Percentiles rank a stretch among this genome's conserved stretches.
These are phyloP conservation scores for Gloeophyllum trabeum DNA, from an alignment of 768 basidiomycete species.

Conservation along the genomic window DNA sequence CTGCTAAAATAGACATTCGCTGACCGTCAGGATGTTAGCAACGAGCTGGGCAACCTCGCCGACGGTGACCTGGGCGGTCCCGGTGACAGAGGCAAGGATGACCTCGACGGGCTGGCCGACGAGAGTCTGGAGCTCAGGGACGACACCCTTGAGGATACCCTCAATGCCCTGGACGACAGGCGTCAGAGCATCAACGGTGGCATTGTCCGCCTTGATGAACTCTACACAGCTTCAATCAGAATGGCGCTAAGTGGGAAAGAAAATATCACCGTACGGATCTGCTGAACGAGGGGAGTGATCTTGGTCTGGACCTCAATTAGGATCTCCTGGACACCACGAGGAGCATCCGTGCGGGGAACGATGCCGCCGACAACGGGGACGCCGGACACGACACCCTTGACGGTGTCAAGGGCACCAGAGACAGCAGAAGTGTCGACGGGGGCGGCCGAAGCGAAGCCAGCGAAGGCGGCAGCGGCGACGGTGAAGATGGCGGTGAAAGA, in stretches of 20 bases:
- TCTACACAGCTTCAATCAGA: conserved; percentile 9
- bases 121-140: conserved; percentile 16
- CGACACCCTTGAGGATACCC: conserved; percentile 11
- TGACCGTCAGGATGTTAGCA: conserved; percentile 12
- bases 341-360: conserved; percentile 4
- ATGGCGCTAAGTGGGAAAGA: background rate
- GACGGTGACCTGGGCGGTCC: conserved; percentile 15
- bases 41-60: conserved; percentile 14
- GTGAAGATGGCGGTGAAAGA: conserved; percentile 16
- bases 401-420: conserved; percentile 5
- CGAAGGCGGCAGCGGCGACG: conserved; percentile 7
- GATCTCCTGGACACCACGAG: conserved; percentile 15
- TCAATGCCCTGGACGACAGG: conserved; percentile 15
- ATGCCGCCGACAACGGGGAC: too few species aligned
- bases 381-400: conserved; percentile 8
- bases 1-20: background rate
- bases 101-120: conserved; percentile 10
- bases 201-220: conserved; percentile 14
- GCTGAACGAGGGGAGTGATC: conserved; percentile 8
- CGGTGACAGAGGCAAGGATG: conserved; percentile 16
- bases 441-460: background rate
- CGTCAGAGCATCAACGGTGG: conserved; percentile 11
- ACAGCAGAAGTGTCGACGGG: conserved; percentile 1
- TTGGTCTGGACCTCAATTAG: conserved; percentile 10
- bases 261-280: conserved; percentile 20